Conservation (phyloP, 768 basidiomycete species). For the Pulveroboletus sp. region DNA sequence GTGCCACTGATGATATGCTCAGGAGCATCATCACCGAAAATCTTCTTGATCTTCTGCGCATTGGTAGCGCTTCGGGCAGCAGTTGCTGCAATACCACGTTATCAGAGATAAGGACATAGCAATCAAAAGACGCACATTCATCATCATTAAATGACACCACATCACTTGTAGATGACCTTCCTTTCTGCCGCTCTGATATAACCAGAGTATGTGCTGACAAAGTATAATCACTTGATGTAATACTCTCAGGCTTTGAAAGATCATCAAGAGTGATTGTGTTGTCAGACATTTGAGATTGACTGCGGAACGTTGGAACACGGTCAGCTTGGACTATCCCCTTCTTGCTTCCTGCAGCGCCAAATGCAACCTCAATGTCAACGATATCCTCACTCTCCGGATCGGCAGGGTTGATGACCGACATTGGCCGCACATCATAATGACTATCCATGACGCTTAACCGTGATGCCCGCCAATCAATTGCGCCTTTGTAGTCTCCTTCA, state of each 20-base stretch:
- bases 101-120: neutral
- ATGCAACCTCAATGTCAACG: constrained; percentile 55
- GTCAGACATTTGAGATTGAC: constrained; percentile 34
- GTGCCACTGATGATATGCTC: constrained; percentile 42
- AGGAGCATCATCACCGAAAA: constrained; percentile 61
- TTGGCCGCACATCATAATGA: constrained; percentile 43
- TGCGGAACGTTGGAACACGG: constrained; percentile 27
- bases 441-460: constrained; percentile 59
- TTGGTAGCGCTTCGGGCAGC: constrained; percentile 26
- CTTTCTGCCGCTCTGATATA: constrained; percentile 20
- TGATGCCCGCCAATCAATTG: constrained; percentile 76
- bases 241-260: constrained; percentile 19
- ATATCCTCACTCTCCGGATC: constrained; percentile 49
- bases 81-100: constrained; percentile 17
- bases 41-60: constrained; percentile 57
- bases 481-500: constrained; percentile 66
- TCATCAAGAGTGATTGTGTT: constrained; percentile 32
- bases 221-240: constrained; percentile 23
- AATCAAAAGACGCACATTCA: constrained; percentile 18
- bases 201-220: constrained; percentile 25
- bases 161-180: constrained; percentile 19
- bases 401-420: constrained; percentile 35
- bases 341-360: constrained; percentile 39
- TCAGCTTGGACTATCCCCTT: constrained; percentile 20
- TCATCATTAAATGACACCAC: constrained; percentile 19